Evolutionary conservation across 2,329 filamentous ascomycete species (phyloP).

Genomic region (Pyrenochaeta sp.): DNA sequence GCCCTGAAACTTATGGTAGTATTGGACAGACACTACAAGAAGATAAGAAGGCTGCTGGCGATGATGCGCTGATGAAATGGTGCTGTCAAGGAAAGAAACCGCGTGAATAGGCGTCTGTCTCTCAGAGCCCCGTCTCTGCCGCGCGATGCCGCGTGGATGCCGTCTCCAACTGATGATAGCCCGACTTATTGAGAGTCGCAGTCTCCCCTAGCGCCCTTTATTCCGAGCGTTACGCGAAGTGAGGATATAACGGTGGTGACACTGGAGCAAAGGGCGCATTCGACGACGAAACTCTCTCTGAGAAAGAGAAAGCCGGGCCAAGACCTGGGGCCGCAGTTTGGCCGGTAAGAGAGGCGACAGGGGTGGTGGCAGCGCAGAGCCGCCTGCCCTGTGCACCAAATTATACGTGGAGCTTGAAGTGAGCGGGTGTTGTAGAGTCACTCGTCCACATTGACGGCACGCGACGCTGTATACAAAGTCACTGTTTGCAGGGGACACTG

Average conservation of each 20-base stretch:
- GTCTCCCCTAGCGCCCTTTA: conserved; percentile 6
- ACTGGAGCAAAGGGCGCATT: neutral
- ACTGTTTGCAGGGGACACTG: too few species aligned
- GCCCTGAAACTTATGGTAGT: conserved; percentile 23
- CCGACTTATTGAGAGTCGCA: conserved; percentile 2
- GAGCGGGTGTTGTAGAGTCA: neutral
- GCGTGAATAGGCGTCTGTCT: conserved; percentile 6
- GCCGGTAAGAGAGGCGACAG: conserved; percentile 20
- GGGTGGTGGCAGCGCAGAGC: conserved; percentile 6
- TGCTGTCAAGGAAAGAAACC: conserved; percentile 20
- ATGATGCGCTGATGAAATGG: conserved; percentile 21
- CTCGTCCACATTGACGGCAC: neutral
- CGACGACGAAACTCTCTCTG: conserved; percentile 12
- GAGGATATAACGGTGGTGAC: conserved; percentile 8
- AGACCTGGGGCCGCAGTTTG: conserved; percentile 26
- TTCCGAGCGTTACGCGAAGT: conserved; percentile 9
- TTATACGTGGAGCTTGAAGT: conserved; percentile 30
- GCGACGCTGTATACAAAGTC: neutral
- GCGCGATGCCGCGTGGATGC: conserved; percentile 3
- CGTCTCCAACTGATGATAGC: conserved; percentile 1
- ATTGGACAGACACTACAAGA: conserved; percentile 26
- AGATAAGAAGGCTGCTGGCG: conserved; percentile 14
- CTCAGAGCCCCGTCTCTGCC: neutral
- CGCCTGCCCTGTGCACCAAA: conserved; percentile 21
- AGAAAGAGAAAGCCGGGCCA: conserved; percentile 20